phyloP scores from a whole-genome alignment of 75 land plant species.

The Selaginella moellendorffii region DNA sequence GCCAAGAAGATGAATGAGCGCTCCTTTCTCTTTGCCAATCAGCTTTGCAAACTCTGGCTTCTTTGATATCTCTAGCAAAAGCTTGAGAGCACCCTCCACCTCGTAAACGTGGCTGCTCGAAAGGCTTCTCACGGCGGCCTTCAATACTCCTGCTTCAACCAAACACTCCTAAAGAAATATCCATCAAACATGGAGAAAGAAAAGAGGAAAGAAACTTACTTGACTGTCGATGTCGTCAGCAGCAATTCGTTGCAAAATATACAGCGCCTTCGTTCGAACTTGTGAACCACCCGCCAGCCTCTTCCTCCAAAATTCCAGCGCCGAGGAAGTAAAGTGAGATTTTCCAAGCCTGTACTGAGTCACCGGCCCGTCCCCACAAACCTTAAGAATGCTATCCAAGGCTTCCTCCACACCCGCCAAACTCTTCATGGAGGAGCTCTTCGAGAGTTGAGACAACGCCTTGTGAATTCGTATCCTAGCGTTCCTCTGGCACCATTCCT shows the following conservation, averaged over 20 bases:
- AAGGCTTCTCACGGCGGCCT: slow-evolving; percentile 34
- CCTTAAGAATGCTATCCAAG: slow-evolving; percentile 28
- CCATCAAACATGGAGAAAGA: neutral
- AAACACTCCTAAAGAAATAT: slow-evolving; percentile 23
- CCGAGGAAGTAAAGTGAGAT: slow-evolving; percentile 25
- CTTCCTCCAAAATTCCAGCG: slow-evolving; percentile 26
- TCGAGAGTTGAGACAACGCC: neutral
- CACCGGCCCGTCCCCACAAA: slow-evolving; percentile 30
- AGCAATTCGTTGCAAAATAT: slow-evolving; percentile 30
- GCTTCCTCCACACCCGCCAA: slow-evolving; percentile 20
- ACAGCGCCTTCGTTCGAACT: slow-evolving; percentile 29
- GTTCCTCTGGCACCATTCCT: slow-evolving; percentile 49
- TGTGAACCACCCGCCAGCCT: slow-evolving; percentile 12
- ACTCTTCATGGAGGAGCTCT: neutral
- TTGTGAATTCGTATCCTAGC: slow-evolving; percentile 20
- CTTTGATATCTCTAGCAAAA: neutral
- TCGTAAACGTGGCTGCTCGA: neutral
- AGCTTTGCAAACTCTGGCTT: neutral
- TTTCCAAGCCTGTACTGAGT: slow-evolving; percentile 25
- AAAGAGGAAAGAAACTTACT: slow-evolving; percentile 16
- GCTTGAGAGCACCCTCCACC: neutral
- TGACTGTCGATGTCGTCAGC: slow-evolving; percentile 34
- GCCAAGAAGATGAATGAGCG: slow-evolving; percentile 6
- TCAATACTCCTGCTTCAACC: slow-evolving; percentile 33
- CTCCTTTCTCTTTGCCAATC: slow-evolving; percentile 10